phyloP scores from a whole-genome alignment of 495 filamentous ascomycete genomes.

The Xylaria curta region DNA sequence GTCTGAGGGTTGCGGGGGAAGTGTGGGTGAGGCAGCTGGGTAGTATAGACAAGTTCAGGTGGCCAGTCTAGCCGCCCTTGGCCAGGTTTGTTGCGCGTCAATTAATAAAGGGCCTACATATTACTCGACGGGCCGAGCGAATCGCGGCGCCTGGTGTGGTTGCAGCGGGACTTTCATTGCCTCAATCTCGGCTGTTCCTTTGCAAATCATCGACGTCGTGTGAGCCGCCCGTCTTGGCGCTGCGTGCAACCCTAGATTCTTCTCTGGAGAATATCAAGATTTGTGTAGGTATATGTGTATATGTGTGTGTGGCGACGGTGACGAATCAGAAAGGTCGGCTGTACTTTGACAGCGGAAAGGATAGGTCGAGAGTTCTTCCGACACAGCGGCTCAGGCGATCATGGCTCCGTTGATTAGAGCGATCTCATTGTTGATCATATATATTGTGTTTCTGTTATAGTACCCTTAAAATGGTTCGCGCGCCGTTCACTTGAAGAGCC shows the following conservation, averaged over 20 bases:
- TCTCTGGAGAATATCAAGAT: not conserved
- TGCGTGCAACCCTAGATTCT: not conserved
- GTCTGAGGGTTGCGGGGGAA: constrained; percentile 3
- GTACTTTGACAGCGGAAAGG: not conserved
- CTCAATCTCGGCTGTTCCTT: constrained; percentile 1
- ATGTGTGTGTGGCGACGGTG: not conserved
- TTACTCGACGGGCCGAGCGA: constrained; percentile 2
- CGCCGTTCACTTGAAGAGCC: not conserved
- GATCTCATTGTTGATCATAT: constrained; percentile 16
- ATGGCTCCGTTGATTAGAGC: not conserved
- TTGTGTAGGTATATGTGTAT: too few species aligned
- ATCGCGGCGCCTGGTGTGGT: constrained; percentile 16
- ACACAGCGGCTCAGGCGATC: constrained; percentile 1
- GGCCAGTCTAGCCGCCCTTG: not conserved
- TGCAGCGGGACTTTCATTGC: constrained; percentile 8
- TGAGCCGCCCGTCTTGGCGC: constrained; percentile 19
- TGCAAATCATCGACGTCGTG: constrained; percentile 10
- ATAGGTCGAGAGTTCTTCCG: constrained; percentile 9
- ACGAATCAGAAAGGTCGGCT: not conserved
- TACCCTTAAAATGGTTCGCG: not conserved
- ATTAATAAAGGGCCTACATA: constrained; percentile 12
- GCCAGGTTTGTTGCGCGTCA: constrained; percentile 4
- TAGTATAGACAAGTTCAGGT: not conserved
- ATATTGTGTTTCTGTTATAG: not conserved
- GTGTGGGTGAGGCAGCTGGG: not conserved